Evolutionary conservation across 1,284 basidiomycete genomes (phyloP).

Genomic region (Peniophora sp.): DNA sequence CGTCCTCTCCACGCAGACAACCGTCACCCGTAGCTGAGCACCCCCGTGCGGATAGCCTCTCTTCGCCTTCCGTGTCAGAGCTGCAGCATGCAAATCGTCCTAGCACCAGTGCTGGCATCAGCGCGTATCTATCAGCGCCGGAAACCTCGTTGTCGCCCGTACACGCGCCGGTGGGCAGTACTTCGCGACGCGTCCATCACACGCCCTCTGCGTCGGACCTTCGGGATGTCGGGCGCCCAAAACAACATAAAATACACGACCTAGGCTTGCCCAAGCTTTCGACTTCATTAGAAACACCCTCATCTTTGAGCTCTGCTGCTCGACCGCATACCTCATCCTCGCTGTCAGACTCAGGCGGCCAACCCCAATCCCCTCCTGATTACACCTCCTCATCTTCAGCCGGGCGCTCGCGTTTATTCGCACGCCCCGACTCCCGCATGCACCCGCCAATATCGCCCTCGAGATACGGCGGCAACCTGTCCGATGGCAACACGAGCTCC

Average conservation of each 20-base stretch:
- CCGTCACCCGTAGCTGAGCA: not conserved
- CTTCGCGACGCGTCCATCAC: not conserved
- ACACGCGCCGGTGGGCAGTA: not conserved
- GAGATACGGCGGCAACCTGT: conserved; percentile 6
- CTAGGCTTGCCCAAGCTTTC: not conserved
- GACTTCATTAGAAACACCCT: not conserved
- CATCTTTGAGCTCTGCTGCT: not conserved
- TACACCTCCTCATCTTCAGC: no score
- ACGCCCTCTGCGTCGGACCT: not conserved
- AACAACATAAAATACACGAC: not conserved
- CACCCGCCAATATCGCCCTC: conserved; percentile 2
- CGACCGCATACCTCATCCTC: not conserved
- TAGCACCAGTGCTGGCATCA: no score
- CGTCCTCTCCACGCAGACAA: no score
- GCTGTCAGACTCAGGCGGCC: not conserved
- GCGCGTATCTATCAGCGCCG: no score
- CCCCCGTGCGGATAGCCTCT: not conserved
- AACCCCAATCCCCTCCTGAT: not conserved
- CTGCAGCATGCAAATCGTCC: no score
- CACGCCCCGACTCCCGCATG: not conserved
- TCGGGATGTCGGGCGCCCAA: not conserved
- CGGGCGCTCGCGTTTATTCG: not conserved
- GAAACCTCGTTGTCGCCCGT: no score
- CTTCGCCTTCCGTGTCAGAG: not conserved
- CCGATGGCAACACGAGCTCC: conserved; percentile 12